phyloP scores from a whole-genome alignment of 2,329 filamentous ascomycete species.

The Verticillium klebahnii region DNA sequence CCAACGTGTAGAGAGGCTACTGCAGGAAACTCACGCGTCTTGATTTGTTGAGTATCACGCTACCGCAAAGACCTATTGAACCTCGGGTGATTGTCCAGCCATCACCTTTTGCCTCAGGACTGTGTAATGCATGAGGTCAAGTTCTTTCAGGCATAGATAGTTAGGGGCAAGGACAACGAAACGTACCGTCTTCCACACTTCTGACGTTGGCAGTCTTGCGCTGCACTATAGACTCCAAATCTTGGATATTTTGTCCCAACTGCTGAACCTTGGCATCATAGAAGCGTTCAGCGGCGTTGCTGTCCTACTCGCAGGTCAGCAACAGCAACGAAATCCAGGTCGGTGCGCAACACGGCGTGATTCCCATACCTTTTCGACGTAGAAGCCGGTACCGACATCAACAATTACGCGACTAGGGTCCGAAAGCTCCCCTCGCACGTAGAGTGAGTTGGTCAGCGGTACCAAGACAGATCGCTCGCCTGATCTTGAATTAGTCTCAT shows the following conservation, averaged over 20 bases:
- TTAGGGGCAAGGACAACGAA: not conserved
- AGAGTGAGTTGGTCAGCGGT: constrained; percentile 91
- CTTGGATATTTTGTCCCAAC: constrained; percentile 47
- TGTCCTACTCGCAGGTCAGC: constrained; percentile 9
- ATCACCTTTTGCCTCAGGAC: constrained; percentile 40
- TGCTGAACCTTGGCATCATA: constrained; percentile 54
- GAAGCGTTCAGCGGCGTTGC: constrained; percentile 49
- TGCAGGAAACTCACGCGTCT: not conserved
- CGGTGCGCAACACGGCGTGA: constrained; percentile 4
- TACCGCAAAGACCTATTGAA: not conserved
- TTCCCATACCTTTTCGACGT: constrained; percentile 76
- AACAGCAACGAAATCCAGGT: not conserved
- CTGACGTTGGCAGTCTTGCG: constrained; percentile 79
- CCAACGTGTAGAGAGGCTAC: not conserved
- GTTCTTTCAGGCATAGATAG: not conserved
- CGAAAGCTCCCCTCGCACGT: constrained; percentile 79
- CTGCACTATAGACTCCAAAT: constrained; percentile 53
- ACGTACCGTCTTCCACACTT: constrained; percentile 79
- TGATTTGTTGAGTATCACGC: not conserved
- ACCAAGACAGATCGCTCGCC: constrained; percentile 63
- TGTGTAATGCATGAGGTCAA: constrained; percentile 12
- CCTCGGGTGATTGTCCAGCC: constrained; percentile 17
- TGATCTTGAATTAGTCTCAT: not conserved
- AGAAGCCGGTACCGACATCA: constrained; percentile 91
- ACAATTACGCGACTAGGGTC: constrained; percentile 76